Percentiles rank a stretch among this genome's conserved stretches.
phyloP scores from a whole-genome alignment of 2,329 filamentous ascomycete species.

The Penicillium sp. region DNA sequence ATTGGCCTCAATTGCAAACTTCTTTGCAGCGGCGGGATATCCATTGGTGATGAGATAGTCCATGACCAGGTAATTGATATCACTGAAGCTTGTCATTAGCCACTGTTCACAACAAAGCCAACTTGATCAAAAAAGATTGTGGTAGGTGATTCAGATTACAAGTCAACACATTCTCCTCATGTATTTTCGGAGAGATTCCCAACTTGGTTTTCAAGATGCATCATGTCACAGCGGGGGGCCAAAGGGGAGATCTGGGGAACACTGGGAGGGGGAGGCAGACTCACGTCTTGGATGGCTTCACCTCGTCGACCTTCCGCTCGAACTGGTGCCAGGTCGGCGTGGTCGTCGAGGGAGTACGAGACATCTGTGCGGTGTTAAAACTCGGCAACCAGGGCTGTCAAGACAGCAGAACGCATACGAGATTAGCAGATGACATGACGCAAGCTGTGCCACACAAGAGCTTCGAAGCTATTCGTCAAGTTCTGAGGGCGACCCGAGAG shows the following conservation, averaged over 20 bases:
- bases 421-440: slow-evolving; percentile 43
- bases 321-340: slow-evolving; percentile 72
- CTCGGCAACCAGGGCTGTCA: slow-evolving; percentile 30
- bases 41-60: slow-evolving; percentile 97
- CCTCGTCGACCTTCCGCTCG: slow-evolving; percentile 76
- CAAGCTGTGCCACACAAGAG: slow-evolving; percentile 17
- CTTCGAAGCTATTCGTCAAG: slow-evolving; percentile 33
- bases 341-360: slow-evolving; percentile 68
- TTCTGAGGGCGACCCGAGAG: slow-evolving; percentile 31
- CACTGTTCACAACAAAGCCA: slow-evolving; percentile 5
- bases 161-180: slow-evolving; percentile 90
- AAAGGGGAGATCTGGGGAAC: slow-evolving; percentile 15
- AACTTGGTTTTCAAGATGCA: slow-evolving; percentile 76
- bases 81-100: slow-evolving; percentile 57
- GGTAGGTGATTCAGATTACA: slow-evolving; percentile 62
- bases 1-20: slow-evolving; percentile 92
- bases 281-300: slow-evolving; percentile 88
- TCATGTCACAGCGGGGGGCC: slow-evolving; percentile 61
- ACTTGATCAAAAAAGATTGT: neutral
- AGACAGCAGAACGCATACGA: slow-evolving; percentile 41
- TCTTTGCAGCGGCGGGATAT: slow-evolving; percentile 87
- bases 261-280: slow-evolving; percentile 35
- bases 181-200: slow-evolving; percentile 99
- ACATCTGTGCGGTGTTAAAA: slow-evolving; percentile 56
- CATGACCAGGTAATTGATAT: slow-evolving; percentile 92